These are phyloP conservation scores for Rhodotorula sp. DNA, from an alignment of 1,284 basidiomycete genomes.

Conservation along the genomic window DNA sequence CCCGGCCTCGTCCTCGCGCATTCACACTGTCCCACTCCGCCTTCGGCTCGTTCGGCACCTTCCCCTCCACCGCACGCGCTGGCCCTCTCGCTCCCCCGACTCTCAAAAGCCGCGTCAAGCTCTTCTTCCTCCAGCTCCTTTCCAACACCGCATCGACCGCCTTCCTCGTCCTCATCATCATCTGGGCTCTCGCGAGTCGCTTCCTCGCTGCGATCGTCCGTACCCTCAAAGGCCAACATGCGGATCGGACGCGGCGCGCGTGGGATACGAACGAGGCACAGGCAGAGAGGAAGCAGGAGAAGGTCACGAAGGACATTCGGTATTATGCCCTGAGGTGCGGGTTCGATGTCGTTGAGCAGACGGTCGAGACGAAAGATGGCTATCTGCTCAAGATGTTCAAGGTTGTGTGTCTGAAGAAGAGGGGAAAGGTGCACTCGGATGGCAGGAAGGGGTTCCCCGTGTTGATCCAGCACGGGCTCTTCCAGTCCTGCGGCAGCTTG, in stretches of 20 bases:
- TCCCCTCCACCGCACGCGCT: constrained; percentile 43
- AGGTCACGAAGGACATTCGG: constrained; percentile 56
- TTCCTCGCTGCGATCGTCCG: constrained; percentile 17
- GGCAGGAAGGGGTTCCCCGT: constrained; percentile 59
- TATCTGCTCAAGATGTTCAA: constrained; percentile 58
- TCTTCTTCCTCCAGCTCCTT: constrained; percentile 53
- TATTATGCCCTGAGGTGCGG: constrained; percentile 60
- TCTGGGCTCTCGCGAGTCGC: constrained; percentile 48
- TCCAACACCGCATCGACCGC: constrained; percentile 55
- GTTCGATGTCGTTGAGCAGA: constrained; percentile 59
- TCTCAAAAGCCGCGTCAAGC: constrained; percentile 44
- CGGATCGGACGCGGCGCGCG: constrained; percentile 45
- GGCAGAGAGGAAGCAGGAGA: constrained; percentile 54
- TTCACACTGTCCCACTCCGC: constrained; percentile 42
- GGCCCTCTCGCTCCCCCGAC: constrained; percentile 43
- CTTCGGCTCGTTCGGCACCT: constrained; percentile 42
- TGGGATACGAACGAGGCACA: constrained; percentile 56
- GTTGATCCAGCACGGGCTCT: constrained; percentile 62
- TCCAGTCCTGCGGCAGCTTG: constrained; percentile 62
- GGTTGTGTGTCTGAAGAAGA: constrained; percentile 54
- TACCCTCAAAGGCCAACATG: constrained; percentile 17
- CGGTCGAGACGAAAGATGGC: constrained; percentile 60
- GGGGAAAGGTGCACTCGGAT: constrained; percentile 48
- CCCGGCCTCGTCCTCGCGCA: constrained; percentile 38
- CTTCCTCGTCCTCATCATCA: constrained; percentile 53